Conservation (phyloP, 1,139 yeast genomes). For the Saccharomycopsis hybrid region DNA sequence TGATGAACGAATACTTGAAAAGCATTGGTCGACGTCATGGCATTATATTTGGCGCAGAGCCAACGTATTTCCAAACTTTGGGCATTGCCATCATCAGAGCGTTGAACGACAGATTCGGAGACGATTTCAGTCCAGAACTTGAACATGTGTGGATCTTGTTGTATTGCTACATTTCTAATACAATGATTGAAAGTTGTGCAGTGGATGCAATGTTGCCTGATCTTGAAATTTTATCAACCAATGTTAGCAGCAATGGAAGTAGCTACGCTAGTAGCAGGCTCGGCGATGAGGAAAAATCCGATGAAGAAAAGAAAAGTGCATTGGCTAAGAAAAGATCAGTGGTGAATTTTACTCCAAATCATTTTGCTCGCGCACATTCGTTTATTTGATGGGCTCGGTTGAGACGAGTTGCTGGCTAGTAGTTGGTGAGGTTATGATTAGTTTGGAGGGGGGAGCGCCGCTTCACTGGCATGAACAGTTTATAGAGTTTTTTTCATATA, state of each 20-base stretch:
- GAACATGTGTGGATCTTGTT: conserved; percentile 21
- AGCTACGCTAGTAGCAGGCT: background rate
- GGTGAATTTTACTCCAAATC: no score
- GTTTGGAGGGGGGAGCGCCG: no score
- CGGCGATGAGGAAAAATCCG: background rate
- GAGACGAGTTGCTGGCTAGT: no score
- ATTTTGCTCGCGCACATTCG: no score
- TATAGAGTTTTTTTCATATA: no score
- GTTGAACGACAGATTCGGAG: conserved; percentile 19
- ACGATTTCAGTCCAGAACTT: conserved; percentile 21
- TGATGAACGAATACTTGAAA: conserved; percentile 19
- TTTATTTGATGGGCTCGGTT: no score
- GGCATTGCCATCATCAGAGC: conserved; percentile 21
- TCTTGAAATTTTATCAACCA: no score
- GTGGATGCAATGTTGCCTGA: conserved; percentile 19
- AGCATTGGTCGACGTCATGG: conserved; percentile 22
- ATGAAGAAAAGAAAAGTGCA: background rate
- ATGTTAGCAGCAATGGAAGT: no score
- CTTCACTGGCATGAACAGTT: no score
- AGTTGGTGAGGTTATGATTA: no score
- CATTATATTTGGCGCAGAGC: conserved; percentile 21
- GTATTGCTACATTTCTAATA: conserved; percentile 20
- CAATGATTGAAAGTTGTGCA: conserved; percentile 21
- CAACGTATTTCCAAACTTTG: conserved; percentile 19
- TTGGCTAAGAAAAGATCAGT: no score